Evolutionary conservation across 1,139 yeast genomes (phyloP), one percentile per base, ranked within the genome.

Genomic region (Candida labiduridarum): DNA sequence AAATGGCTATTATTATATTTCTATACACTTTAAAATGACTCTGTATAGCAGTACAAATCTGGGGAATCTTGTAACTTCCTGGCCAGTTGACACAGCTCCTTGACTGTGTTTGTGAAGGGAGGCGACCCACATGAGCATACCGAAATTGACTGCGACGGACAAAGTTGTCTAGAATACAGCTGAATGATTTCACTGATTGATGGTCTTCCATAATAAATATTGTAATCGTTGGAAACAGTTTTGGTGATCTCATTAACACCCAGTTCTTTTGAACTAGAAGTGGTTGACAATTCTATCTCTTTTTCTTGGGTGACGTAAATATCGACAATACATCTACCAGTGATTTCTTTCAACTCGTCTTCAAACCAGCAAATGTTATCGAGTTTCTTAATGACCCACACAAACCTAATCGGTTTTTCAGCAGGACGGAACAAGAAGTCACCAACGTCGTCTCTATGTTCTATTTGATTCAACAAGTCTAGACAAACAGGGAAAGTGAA

Each of bases 401-500:
- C 65, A 7, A 77, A 57, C 19, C 64, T 63, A 14, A 78, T 59
- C 1, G 50, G 45, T 2, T 74, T 59, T 11, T 53, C 45, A 2
- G 48, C 45, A 2, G 79, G 76, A 29, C 80, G 65, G 50, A 65
- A 63, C 25, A 72, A 56, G 52, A 47, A 72, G 51, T 76, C 80
- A 4, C 56, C 58, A 1, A 43, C 57, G 1, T 48, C 50, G 16
- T 75, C 69, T 50, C 71, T 64, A 33, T 42, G 35, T 39, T 57
- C 51, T 14, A 66, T 57, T 33, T 69, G 59, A 31, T 65, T 57
- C n/a, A 77, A 57, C 44, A 77, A 61, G 48, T 71, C 76, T 29
- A 76, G 61, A 15, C 80, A 77, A 2, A 77, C 71, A 1, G 83
- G 83, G 52, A 78, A 68, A 0, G 74, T 67, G 56, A 74, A 78